phyloP scores from a whole-genome alignment of 1,139 yeast species.

The Diutina catenulata region DNA sequence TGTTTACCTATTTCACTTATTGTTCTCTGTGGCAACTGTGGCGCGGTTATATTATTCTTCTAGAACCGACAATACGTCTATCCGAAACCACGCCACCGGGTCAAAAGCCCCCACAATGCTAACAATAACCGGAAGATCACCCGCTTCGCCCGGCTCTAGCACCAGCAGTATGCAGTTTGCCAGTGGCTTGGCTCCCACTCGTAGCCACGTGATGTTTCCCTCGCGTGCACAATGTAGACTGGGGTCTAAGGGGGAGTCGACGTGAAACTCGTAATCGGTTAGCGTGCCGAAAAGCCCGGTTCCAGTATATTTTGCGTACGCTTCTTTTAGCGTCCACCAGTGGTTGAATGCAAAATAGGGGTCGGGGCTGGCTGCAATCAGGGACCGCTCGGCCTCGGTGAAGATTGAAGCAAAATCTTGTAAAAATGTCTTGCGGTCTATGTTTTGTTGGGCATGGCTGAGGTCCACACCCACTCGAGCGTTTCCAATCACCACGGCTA shows the following conservation, averaged over 20 bases:
- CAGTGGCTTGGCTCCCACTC: no score
- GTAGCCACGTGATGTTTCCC: not conserved
- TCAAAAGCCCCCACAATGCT: no score
- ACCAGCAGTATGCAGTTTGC: constrained; percentile 7
- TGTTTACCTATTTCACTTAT: no score
- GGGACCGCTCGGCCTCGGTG: not conserved
- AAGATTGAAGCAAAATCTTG: constrained; percentile 1
- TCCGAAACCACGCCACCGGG: no score
- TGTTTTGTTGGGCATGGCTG: not conserved
- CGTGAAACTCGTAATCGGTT: constrained; percentile 11
- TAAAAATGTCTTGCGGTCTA: not conserved
- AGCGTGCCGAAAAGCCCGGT: constrained; percentile 48
- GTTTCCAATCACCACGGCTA: not conserved
- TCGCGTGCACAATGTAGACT: not conserved
- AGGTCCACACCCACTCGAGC: constrained; percentile 1
- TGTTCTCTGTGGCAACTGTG: no score
- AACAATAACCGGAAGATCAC: no score
- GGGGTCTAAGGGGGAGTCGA: not conserved
- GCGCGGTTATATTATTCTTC: no score
- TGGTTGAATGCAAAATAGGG: constrained; percentile 32
- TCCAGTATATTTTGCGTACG: constrained; percentile 52
- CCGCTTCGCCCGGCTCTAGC: not conserved
- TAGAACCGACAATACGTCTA: no score
- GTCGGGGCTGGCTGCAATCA: not conserved
- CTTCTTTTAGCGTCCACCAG: constrained; percentile 66